Conservation (phyloP, 768 basidiomycete genomes). For the Hypholoma fasciculare region DNA sequence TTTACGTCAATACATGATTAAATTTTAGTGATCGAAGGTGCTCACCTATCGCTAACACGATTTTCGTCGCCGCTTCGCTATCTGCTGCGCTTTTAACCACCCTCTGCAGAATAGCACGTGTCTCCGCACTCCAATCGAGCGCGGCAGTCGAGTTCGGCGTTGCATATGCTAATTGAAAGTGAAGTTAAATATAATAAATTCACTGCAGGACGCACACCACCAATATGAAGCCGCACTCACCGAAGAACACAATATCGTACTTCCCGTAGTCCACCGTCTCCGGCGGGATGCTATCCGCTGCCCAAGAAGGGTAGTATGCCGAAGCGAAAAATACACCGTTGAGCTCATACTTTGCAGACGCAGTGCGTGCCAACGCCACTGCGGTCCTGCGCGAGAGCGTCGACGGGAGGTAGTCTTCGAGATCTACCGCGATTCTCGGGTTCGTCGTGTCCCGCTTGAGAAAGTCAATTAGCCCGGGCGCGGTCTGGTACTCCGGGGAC, state of each 20-base stretch:
- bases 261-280: conserved; percentile 59
- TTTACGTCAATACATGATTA: not conserved
- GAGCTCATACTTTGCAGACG: not conserved
- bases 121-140: conserved; percentile 51
- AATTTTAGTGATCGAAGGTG: conserved; percentile 23
- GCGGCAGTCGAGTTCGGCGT: conserved; percentile 55
- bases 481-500: conserved; percentile 29
- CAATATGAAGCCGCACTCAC: conserved; percentile 26
- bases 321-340: conserved; percentile 33
- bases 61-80: conserved; percentile 55
- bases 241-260: conserved; percentile 70
- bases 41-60: conserved; percentile 65
- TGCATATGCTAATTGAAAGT: conserved; percentile 40
- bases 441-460: conserved; percentile 21
- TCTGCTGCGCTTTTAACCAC: conserved; percentile 56
- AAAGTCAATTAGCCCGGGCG: conserved; percentile 33
- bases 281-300: conserved; percentile 46
- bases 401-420: conserved; percentile 47
- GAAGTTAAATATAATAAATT: not conserved
- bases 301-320: conserved; percentile 57
- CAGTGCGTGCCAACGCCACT: not conserved
- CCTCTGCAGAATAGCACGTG: conserved; percentile 48
- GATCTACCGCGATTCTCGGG: conserved; percentile 23
- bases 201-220: conserved; percentile 26
- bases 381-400: conserved; percentile 39